Conservation (phyloP, 768 basidiomycete species). For the Boletus coccyginus region DNA sequence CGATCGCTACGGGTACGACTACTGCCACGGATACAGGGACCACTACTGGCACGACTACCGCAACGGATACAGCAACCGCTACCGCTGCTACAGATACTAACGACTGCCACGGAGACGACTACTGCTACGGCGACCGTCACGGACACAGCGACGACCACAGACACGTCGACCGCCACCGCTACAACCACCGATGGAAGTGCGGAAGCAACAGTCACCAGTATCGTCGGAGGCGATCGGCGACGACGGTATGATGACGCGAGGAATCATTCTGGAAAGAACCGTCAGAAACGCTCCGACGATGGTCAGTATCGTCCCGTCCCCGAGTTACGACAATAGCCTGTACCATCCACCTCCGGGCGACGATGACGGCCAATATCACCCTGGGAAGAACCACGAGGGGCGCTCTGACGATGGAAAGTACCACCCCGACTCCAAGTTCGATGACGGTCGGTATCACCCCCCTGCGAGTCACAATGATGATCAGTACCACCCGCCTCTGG, state of each 20-base stretch:
- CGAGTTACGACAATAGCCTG: not conserved
- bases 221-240: not conserved
- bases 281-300: slow-evolving; percentile 13
- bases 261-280: not conserved
- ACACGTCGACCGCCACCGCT: not conserved
- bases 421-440: slow-evolving; percentile 3
- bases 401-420: slow-evolving; percentile 14
- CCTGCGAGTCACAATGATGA: not conserved
- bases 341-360: slow-evolving; percentile 3
- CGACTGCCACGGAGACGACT: no score
- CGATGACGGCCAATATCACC: slow-evolving; percentile 8
- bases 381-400: not conserved
- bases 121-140: no score
- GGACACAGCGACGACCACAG: no score
- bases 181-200: not conserved
- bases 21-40: not conserved
- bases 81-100: no score
- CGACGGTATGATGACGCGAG: not conserved
- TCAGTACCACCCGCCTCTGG: not conserved
- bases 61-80: no score
- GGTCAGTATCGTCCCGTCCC: slow-evolving; percentile 10
- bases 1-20: not conserved
- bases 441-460: slow-evolving; percentile 2
- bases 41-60: not conserved
- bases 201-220: not conserved